Conservation (phyloP, 2,329 filamentous ascomycete species). For the Aureobasidium sp. region DNA sequence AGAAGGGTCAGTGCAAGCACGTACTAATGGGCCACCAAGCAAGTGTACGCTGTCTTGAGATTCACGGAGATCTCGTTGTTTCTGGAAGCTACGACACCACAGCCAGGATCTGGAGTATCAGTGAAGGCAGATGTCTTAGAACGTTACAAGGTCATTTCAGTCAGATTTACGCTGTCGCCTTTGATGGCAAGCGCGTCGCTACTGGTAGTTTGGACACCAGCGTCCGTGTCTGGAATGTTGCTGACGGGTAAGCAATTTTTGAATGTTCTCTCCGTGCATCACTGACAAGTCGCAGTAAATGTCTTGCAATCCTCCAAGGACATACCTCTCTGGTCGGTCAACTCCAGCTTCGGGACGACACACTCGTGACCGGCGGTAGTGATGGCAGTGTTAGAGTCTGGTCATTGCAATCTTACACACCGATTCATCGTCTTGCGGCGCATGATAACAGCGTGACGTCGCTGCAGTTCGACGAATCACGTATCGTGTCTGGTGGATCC, state of each 20-base stretch:
- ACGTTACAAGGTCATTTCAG: constrained; percentile 93
- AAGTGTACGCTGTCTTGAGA: constrained; percentile 89
- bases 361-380: constrained; percentile 89
- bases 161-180: constrained; percentile 97
- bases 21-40: constrained; percentile 92
- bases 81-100: constrained; percentile 97
- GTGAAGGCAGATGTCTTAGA: constrained; percentile 83
- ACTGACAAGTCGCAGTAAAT: constrained; percentile 5
- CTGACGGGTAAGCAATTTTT: constrained; percentile 61
- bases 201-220: constrained; percentile 96
- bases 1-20: constrained; percentile 79
- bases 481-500: constrained; percentile 91
- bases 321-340: constrained; percentile 96
- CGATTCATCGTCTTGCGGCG: constrained; percentile 88
- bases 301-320: constrained; percentile 81
- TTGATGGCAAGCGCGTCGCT: constrained; percentile 86
- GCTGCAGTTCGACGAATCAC: constrained; percentile 90
- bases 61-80: constrained; percentile 94
- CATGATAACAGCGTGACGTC: constrained; percentile 98
- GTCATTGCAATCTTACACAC: constrained; percentile 83
- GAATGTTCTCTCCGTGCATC: neutral
- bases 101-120: constrained; percentile 96
- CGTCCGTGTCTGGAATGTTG: constrained; percentile 92
- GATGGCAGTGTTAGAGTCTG: constrained; percentile 95
- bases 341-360: constrained; percentile 89